Evolutionary conservation across 352 stramenopile genomes (phyloP), one percentile per base, ranked within the genome.

Genomic region (Saprolegnia parasitica): DNA sequence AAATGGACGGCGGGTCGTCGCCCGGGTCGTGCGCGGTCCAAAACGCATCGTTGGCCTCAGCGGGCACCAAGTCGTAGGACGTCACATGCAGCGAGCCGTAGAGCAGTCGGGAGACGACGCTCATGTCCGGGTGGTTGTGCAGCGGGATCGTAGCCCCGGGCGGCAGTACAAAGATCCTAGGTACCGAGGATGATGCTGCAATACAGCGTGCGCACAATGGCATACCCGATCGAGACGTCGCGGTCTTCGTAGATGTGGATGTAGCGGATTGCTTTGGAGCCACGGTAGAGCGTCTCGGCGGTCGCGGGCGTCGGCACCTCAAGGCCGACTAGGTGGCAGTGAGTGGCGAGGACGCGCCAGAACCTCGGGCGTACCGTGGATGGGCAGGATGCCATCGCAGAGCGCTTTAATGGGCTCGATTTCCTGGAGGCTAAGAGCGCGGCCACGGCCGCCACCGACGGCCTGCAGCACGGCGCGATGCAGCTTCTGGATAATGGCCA

Each of bases 121-220:
- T 91, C 86, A 95, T 95, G 18, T 87, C 76, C 24, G 86, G 86
- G 65, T 95, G 86, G 74, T 95, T 82, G 64, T 95, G 86, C 56
- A 95, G 71, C 21, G 86, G 86, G 37, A 95, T 91, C 13, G 75
- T 80, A 13, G 83, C 76, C 5, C 86, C 84, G 0, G 86, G 86
- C 1, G 86, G 83, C 42, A 95, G 72, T 40, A 95, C 87, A 56
- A 95, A 95, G 67, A 95, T 93, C 1, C 86, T 94, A 61, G 29
- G 42, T 23, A 32, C 9, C 16, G 20, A n/a, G 9, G 9, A 40
- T 50, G 24, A 54, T 11, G 18, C n/a, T 18, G 1, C 23, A 4
- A 46, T 26, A 32, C 16, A 35, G 49, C 4, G 16, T 42, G 15
- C 32, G 40, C 26, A 60, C 9, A 5, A 40, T 9, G 3, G 47